These are phyloP conservation scores for Turnera subulata DNA, from an alignment of 345 rosid genomes.

Conservation along the genomic window DNA sequence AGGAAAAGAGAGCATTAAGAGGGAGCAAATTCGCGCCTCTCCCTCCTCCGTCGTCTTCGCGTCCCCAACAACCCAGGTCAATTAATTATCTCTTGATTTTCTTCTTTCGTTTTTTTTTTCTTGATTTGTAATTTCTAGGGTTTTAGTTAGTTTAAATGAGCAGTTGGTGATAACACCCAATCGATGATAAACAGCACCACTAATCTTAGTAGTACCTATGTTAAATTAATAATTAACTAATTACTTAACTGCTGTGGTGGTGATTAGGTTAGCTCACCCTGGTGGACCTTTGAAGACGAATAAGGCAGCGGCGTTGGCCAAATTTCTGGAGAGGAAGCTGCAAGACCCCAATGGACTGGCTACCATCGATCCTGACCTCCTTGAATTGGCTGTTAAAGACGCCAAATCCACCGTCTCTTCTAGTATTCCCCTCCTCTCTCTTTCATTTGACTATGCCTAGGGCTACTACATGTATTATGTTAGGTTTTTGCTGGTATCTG, in stretches of 20 bases:
- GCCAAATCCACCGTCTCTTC: slow-evolving; percentile 58
- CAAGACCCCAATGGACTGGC: slow-evolving; percentile 77
- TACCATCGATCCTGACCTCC: slow-evolving; percentile 62
- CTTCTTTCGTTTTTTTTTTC: neutral
- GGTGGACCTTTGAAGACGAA: slow-evolving; percentile 94
- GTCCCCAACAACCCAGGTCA: slow-evolving; percentile 56
- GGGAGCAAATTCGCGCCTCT: slow-evolving; percentile 99
- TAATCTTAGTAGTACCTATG: too few relatives aligned
- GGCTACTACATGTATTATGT: too few relatives aligned
- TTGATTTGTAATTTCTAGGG: neutral
- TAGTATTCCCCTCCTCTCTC: slow-evolving; percentile 21
- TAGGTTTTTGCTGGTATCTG: neutral
- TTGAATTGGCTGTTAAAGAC: slow-evolving; percentile 77
- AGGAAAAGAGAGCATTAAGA: slow-evolving; percentile 79
- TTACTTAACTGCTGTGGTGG: neutral
- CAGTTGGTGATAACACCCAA: too few relatives aligned
- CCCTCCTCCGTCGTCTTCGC: slow-evolving; percentile 42
- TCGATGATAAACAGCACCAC: too few relatives aligned
- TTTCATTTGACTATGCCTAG: too few relatives aligned
- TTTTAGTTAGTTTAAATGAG: neutral
- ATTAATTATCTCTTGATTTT: neutral
- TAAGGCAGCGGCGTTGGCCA: slow-evolving; percentile 90
- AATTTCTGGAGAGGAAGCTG: slow-evolving; percentile 81
- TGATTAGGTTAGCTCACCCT: slow-evolving; percentile 76
- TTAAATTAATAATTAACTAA: too few relatives aligned